A percentile compares a stretch with the other conserved stretches of the same genome.
phyloP scores from a whole-genome alignment of 2,329 filamentous ascomycete species.

The Ceratocystiopsis brevicomis region DNA sequence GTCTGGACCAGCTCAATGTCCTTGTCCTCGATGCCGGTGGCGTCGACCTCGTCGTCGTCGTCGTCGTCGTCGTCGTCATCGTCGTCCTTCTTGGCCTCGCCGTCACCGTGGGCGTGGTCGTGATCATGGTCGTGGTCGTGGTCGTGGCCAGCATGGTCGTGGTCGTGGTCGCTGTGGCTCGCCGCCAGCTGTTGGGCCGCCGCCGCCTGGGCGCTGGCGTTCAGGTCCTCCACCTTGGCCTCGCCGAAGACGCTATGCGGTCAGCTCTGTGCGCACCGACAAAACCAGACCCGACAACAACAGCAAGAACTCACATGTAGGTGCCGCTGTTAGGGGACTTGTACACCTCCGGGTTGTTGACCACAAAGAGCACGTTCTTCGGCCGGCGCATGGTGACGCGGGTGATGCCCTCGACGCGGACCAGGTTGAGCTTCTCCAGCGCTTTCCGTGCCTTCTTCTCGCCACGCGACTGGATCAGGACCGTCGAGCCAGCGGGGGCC shows the following conservation, averaged over 20 bases:
- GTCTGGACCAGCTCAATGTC: slow-evolving; percentile 99
- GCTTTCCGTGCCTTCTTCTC: slow-evolving; percentile 99
- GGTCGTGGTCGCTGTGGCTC: slow-evolving; percentile 46
- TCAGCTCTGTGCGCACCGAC: too few species aligned
- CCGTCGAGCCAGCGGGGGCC: slow-evolving; percentile 57
- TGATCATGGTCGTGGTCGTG: slow-evolving; percentile 36
- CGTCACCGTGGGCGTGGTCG: slow-evolving; percentile 23
- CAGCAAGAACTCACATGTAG: slow-evolving; percentile 62
- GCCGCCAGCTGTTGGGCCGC: slow-evolving; percentile 89
- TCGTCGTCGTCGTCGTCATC: slow-evolving; percentile 56
- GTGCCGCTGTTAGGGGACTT: slow-evolving; percentile 98
- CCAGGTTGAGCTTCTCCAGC: slow-evolving; percentile 94
- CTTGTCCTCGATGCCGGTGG: slow-evolving; percentile 89
- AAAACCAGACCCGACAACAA: too few species aligned
- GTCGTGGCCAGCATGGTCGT: slow-evolving; percentile 47
- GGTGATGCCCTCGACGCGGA: slow-evolving; percentile 92
- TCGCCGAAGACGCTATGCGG: slow-evolving; percentile 80
- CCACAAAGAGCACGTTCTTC: slow-evolving; percentile 99
- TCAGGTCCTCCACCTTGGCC: slow-evolving; percentile 99
- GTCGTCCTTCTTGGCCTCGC: slow-evolving; percentile 50
- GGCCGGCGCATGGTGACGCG: slow-evolving; percentile 93
- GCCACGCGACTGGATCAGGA: slow-evolving; percentile 93
- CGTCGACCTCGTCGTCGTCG: slow-evolving; percentile 89
- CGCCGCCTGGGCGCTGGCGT: slow-evolving; percentile 90
- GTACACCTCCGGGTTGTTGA: slow-evolving; percentile 99